A percentile compares a stretch with the other conserved stretches of the same genome.
These are phyloP conservation scores for Bondarzewia mesenterica DNA, from an alignment of 1,284 basidiomycete species.

Conservation along the genomic window DNA sequence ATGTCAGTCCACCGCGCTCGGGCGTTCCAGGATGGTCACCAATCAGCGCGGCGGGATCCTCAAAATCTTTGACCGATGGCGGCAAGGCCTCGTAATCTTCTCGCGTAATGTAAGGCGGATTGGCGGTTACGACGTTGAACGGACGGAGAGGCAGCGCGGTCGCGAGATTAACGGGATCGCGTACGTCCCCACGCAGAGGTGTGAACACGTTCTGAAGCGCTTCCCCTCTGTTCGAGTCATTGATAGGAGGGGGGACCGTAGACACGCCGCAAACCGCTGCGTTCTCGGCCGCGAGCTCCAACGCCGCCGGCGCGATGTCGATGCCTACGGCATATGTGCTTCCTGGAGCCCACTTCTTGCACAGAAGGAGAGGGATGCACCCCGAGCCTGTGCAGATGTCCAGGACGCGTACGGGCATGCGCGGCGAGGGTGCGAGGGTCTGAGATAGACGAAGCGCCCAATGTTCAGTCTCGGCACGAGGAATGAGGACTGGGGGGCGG, in stretches of 20 bases:
- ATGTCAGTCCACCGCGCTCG: constrained; percentile 52
- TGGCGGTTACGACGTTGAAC: constrained; percentile 79
- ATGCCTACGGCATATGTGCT: constrained; percentile 52
- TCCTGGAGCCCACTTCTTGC: constrained; percentile 48
- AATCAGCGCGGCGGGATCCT: constrained; percentile 75
- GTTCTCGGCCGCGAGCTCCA: constrained; percentile 70
- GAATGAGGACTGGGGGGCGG: constrained; percentile 79
- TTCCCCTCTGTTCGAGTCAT: not conserved
- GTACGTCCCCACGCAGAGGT: constrained; percentile 39
- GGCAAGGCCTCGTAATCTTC: constrained; percentile 59
- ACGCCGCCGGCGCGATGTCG: constrained; percentile 64
- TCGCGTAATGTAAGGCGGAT: constrained; percentile 87
- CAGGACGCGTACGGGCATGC: constrained; percentile 46
- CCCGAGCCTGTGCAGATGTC: constrained; percentile 90
- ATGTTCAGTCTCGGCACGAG: constrained; percentile 87
- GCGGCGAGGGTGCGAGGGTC: constrained; percentile 27
- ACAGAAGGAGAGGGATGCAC: constrained; percentile 80
- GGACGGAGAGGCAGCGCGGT: constrained; percentile 27
- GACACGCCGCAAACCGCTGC: constrained; percentile 22
- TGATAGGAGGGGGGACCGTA: constrained; percentile 23
- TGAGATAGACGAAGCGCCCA: constrained; percentile 58
- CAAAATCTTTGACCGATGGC: constrained; percentile 63
- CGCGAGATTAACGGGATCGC: constrained; percentile 28
- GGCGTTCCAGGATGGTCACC: constrained; percentile 46
- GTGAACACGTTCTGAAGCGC: constrained; percentile 35